Conservation (phyloP, 257 asterid genomes). For the Fraxinus cuspidata region DNA sequence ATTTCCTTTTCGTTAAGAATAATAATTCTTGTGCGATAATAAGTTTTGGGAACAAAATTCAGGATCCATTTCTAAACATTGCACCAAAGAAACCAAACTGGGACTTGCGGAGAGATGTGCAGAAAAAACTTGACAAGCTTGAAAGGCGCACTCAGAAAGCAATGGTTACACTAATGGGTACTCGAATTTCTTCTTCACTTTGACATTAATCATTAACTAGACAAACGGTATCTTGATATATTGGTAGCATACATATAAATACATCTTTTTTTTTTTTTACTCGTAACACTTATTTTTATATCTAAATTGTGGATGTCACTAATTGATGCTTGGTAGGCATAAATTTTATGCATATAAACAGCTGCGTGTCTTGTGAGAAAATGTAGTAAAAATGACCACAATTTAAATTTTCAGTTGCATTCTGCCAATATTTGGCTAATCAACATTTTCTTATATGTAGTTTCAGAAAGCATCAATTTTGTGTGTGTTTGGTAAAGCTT, state of each 20-base stretch:
- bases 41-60: slow-evolving; percentile 19
- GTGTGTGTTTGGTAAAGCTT: too few species aligned
- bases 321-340: not conserved
- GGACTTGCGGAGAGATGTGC: slow-evolving; percentile 95
- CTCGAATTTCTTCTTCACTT: slow-evolving; percentile 25
- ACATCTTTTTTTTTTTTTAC: not conserved
- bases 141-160: slow-evolving; percentile 92
- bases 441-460: not conserved
- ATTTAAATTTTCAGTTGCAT: not conserved
- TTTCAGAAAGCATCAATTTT: not conserved
- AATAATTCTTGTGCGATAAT: not conserved
- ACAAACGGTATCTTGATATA: not conserved
- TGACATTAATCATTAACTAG: slow-evolving; percentile 9
- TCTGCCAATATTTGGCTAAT: not conserved
- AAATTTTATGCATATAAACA: not conserved
- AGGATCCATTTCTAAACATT: slow-evolving; percentile 93
- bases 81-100: slow-evolving; percentile 98
- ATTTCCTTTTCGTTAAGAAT: not conserved
- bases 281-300: not conserved
- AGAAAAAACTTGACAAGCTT: slow-evolving; percentile 88
- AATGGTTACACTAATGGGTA: slow-evolving; percentile 72
- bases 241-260: not conserved
- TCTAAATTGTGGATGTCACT: not conserved
- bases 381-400: not conserved
- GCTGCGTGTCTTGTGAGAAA: not conserved